These are phyloP conservation scores for Trametes villosa DNA, from an alignment of 768 basidiomycete species.

Conservation along the genomic window DNA sequence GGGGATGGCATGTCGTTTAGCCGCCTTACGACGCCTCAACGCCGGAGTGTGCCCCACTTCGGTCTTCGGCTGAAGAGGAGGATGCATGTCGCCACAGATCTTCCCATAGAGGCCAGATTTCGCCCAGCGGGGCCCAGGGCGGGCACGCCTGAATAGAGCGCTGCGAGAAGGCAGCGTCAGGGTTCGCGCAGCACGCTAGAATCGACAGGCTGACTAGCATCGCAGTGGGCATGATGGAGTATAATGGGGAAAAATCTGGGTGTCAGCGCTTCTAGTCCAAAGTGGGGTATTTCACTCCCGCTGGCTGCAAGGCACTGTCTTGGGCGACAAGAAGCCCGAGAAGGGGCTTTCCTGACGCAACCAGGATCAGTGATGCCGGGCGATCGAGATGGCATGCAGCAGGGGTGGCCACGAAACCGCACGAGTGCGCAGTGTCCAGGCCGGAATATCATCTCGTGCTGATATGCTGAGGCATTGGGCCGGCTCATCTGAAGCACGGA, in stretches of 20 bases:
- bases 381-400: conserved; percentile 3
- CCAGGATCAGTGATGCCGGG: conserved; percentile 13
- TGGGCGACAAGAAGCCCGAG: conserved; percentile 5
- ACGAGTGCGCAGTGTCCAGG: conserved; percentile 1
- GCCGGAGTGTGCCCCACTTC: not conserved
- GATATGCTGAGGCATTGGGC: conserved; percentile 1
- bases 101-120: not conserved
- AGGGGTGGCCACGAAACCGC: not conserved
- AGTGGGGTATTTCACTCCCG: conserved; percentile 4
- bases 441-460: conserved; percentile 20
- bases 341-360: not conserved
- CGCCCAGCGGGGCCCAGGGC: not conserved
- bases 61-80: not conserved
- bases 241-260: not conserved
- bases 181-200: conserved; percentile 15
- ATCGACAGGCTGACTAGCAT: not conserved
- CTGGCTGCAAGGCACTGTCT: conserved; percentile 11
- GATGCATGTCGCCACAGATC: not conserved
- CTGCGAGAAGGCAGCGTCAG: not conserved
- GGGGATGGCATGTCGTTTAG: not conserved
- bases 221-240: conserved; percentile 6
- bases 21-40: conserved; percentile 3
- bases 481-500: not conserved
- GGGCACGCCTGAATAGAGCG: not conserved
- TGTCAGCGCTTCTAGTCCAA: conserved; percentile 9